Base-by-base conservation (phyloP, 306 rosid genomes). In the Astragalus glycyphyllos region DNA sequence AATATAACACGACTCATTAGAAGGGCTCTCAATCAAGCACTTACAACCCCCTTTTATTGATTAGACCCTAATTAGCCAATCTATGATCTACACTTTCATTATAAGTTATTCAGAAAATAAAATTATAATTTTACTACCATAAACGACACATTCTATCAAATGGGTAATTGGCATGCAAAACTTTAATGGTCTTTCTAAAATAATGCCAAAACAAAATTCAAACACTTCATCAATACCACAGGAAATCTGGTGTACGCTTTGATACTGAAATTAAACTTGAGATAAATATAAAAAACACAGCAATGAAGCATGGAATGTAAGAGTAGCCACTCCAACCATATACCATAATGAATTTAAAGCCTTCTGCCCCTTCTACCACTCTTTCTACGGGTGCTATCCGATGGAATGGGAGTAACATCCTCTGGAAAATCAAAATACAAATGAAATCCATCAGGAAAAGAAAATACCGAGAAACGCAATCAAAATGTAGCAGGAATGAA, bases 341-440 rank as follows among this genome's bases (percentile, higher is more conserved):
- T 1, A 14, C 13, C 59, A 73, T 44, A 46, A 3, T 54, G 71
- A 12, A 67, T 68, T 82, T 69, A 91, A 29, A 91, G 89, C 81
- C 97, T 82, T 78, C 97, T 85, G 13, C 96, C 97, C 77, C 97
- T 85, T 72, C 97, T 84, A 12, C 97, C 97, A 73, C 97, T 91
- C 90, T 89, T 91, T 84, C 97, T 85, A 35, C 97, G 96, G 9
- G 97, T 91, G 90, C 96, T 89, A 8, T 91, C 96, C 0, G 96
- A 87, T 2, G 97, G 97, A 77, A 91, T 91, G 5, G 97, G 97
- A 45, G 97, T 91, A 23, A 89, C 97, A 65, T 91, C 97, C 97
- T 91, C 96, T 91, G 90, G 12, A 84, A 82, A 58, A 68, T 5
- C 6, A 61, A 13, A 0, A 35, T 0, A n/a, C 23, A 63, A 23